Base-by-base conservation (phyloP, 164 flowering plant species). In the Vitis riparia region DNA sequence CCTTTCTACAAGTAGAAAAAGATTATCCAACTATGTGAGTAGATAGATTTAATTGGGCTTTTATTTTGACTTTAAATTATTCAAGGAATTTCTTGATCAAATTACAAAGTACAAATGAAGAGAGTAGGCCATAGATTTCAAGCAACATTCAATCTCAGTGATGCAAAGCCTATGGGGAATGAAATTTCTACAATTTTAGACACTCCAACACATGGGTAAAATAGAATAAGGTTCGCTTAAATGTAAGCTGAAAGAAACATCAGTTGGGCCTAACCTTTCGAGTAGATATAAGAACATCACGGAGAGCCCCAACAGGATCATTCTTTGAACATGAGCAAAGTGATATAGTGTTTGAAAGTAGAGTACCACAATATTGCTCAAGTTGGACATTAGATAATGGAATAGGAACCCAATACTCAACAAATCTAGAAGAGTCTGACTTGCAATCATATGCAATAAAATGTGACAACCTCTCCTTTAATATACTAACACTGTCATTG, bases 371-470 rank as follows among this genome's bases (percentile, higher is more conserved):
- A 73, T 96, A 96, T 70, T 83, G 94, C 84, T 96, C 99, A 63
- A 96, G 92, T 76, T 93, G 99, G 62, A 88, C 71, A 76, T 83
- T 76, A 30, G 98, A 91, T 58, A 96, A 76, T 74, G 65, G 79
- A 51, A 80, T 88, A 59, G 99, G 99, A 68, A 93, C 90, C 99
- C 97, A 93, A 60, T 88, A 89, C 79, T 96, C 99, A 5, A 73
- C 67, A 84, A 91, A 88, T 69, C 80, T 86, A 56, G 89, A 84
- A 37, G 83, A 76, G 48, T 80, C 91, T 9, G 67, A 29, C 50
- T 80, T 87, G 73, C 77, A 72, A 51, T 76, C 86, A 75, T 76
- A 77, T 57, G 75, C 87, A 79, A 79, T 66, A 66, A 75, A 78
- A 3, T 59, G 75, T 23, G 81, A 71, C 50, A 89, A 71, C 59